Base-by-base conservation (phyloP, 78 protist genomes). In the Dictyostelium capitatum region DNA sequence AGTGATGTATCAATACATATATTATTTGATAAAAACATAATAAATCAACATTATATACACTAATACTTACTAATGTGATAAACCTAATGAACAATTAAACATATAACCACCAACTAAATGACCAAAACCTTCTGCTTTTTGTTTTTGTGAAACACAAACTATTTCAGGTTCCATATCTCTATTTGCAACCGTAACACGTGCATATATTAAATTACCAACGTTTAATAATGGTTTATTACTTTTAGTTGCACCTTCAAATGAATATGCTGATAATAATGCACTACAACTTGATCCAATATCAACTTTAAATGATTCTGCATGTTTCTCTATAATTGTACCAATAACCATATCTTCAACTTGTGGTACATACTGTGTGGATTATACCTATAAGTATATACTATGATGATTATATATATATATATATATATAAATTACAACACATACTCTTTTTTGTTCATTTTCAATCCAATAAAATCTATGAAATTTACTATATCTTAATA, bases 231-330 rank as follows among this genome's bases (percentile, higher is more conserved):
- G 97, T 72, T 94, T 65, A 79, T 94, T 96, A 25, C 59, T n/a
- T 57, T 84, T 89, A 4, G 97, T 96, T 20, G 98, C 98, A 32
- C 96, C 96, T 37, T 96, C 97, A 41, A 97, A 97, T n/a, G 96
- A 91, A 15, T 95, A 80, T 25, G 77, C 77, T 50, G 97, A 89
- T 48, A 97, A 83, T 74, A 78, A 9, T 28, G 97, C 98, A 1
- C 48, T 17, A 9, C 80, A 74, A 28, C 79, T 47, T 17, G 80
- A 12, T 57, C 97, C 97, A n/a, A 97, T 62, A 83, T 97, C 95
- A 6, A 97, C 95, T 47, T 79, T 54, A 80, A 67, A 96, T 56
- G 73, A 59, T 51, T 96, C 98, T 20, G 91, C 89, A 23, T 70
- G 70, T 54, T 80, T 64, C 3, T 89, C 97, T 6, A 41, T 0